phyloP scores from a whole-genome alignment of 208 protist genomes.

The Wallacemonas sp. region DNA sequence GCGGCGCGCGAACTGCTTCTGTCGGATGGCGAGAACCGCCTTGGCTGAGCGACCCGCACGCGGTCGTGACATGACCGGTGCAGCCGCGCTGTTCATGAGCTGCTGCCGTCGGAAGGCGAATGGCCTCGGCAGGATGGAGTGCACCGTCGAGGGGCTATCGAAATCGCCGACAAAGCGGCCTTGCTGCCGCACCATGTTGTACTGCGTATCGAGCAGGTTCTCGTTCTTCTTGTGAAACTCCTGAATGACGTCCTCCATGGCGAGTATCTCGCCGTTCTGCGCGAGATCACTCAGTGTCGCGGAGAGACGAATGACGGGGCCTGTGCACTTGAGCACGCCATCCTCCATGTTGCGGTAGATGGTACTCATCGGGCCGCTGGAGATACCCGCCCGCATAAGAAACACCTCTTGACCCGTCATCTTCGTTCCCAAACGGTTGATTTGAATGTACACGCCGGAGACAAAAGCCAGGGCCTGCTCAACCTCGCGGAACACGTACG shows the following conservation, averaged over 20 bases:
- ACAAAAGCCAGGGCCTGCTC: conserved; percentile 78
- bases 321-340: conserved; percentile 65
- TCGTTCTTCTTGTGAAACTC: conserved; percentile 65
- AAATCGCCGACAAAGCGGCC: conserved; percentile 39
- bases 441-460: conserved; percentile 65
- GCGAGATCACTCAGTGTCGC: conserved; percentile 71
- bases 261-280: conserved; percentile 69
- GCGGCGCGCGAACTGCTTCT: conserved; percentile 39
- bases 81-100: conserved; percentile 20
- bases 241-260: conserved; percentile 66
- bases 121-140: conserved; percentile 69
- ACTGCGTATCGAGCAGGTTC: conserved; percentile 70
- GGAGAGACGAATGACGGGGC: conserved; percentile 61
- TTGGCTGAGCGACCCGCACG: conserved; percentile 33
- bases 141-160: conserved; percentile 57
- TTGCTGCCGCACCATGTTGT: conserved; percentile 73
- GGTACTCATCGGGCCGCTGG: conserved; percentile 50
- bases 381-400: conserved; percentile 69
- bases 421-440: conserved; percentile 74
- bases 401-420: conserved; percentile 35
- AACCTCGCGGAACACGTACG: conserved; percentile 78
- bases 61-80: conserved; percentile 8
- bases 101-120: conserved; percentile 71
- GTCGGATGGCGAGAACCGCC: conserved; percentile 28
- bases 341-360: conserved; percentile 59